Conservation (phyloP, 495 filamentous ascomycete species). For the Talaromyces trachyspermus region DNA sequence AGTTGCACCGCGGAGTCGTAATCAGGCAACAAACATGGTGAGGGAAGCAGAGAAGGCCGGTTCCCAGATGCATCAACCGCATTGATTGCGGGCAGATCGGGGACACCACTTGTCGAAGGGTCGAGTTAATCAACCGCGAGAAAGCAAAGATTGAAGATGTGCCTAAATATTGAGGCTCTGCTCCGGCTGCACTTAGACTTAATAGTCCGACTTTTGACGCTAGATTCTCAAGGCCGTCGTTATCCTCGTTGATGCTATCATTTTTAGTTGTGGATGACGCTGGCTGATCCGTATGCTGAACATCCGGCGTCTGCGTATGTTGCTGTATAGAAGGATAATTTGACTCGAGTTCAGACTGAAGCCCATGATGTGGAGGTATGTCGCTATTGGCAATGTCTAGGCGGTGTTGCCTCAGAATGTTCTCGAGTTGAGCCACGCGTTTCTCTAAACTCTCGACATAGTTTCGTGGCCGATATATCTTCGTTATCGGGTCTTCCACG, state of each 20-base stretch:
- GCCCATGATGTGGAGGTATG: not conserved
- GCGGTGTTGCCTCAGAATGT: not conserved
- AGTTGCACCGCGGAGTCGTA: slow-evolving; percentile 3
- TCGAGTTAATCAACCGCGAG: not conserved
- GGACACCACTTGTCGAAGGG: not conserved
- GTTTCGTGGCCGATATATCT: slow-evolving; percentile 10
- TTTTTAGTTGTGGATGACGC: not conserved
- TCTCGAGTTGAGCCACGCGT: slow-evolving; percentile 12
- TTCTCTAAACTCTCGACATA: slow-evolving; percentile 12
- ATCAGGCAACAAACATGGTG: slow-evolving; percentile 9
- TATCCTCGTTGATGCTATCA: not conserved
- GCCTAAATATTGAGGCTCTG: slow-evolving; percentile 2
- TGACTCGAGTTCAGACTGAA: not conserved
- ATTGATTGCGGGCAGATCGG: not conserved
- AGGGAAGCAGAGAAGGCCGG: not conserved
- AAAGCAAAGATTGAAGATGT: slow-evolving; percentile 11
- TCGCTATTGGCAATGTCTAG: not conserved
- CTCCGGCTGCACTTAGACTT: slow-evolving; percentile 5
- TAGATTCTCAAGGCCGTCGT: not conserved
- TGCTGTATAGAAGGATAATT: not conserved
- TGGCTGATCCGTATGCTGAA: not conserved
- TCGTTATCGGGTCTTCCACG: slow-evolving; percentile 15
- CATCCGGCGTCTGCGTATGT: not conserved
- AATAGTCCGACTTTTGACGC: slow-evolving; percentile 5
- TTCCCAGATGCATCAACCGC: not conserved